Base-by-base conservation (phyloP, 257 asterid species). In the Petunia secreta region DNA sequence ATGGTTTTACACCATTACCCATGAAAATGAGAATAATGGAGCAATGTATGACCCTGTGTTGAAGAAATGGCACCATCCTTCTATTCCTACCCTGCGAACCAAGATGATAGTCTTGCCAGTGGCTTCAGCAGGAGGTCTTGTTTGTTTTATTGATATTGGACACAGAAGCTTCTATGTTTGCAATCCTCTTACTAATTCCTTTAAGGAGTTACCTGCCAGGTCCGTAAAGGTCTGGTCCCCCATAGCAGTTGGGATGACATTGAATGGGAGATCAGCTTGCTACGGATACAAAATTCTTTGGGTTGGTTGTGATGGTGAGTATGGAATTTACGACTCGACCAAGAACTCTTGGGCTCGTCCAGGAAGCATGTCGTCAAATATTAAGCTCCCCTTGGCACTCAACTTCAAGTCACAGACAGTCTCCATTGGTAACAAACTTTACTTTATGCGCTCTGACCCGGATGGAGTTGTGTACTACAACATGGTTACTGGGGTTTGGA, bases 101-200 rank as follows among this genome's bases (percentile, higher is more conserved):
- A 91, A 91, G 81, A 82, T 86, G 41, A 91, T 88, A 10, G 91
- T 92, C 78, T 75, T 92, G 87, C 99, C 99, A 8, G 97, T 95
- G 82, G 98, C 99, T 40, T 93, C 99, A 25, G 95, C 92, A 3
- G 99, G 99, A 13, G 99, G 99, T 52, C 97, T 95, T 39, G 89
- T 95, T 75, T 95, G 99, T 88, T 94, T 95, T 87, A 96, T 95
- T 9, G 98, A 94, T 63, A 87, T 93, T 9, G 97, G 94, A 15
- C 95, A 89, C 69, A 82, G 92, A 63, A 90, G 93, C 85, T 93
- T 95, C 85, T 92, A 91, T 7, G 89, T 95, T 1, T 91, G 97
- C 68, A 95, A 95, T 87, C 99, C 99, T 76, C 89, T 95, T 4
- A 93, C 99, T 0, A 84, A 90, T 77, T 93, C 99, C 46, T 89